phyloP scores from a whole-genome alignment of 208 protist genomes.

The Angomonas ambiguus region DNA sequence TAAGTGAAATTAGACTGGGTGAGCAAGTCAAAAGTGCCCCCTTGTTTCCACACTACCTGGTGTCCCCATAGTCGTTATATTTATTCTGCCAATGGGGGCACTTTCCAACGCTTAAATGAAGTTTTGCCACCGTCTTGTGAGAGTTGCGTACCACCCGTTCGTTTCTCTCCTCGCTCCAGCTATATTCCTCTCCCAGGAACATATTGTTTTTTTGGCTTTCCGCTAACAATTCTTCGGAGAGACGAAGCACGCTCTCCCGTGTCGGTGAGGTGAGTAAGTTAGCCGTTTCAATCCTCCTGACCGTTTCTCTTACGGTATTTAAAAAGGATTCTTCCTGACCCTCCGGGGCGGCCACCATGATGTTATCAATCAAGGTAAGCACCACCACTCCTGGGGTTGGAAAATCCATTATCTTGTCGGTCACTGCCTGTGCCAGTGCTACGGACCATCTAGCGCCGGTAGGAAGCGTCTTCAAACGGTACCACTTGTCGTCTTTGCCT shows the following conservation, averaged over 20 bases:
- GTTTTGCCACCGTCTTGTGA: slow-evolving; percentile 28
- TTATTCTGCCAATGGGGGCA: not conserved
- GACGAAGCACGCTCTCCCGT: slow-evolving; percentile 12
- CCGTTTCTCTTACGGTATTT: slow-evolving; percentile 8
- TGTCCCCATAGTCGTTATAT: not conserved
- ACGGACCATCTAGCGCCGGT: slow-evolving; percentile 29
- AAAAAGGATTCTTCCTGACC: slow-evolving; percentile 23
- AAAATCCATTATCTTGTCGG: slow-evolving; percentile 18
- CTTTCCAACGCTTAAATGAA: slow-evolving; percentile 13
- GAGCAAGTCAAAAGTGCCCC: not conserved
- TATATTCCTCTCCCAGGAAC: slow-evolving; percentile 30
- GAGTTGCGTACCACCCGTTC: slow-evolving; percentile 22
- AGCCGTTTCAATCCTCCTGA: slow-evolving; percentile 12
- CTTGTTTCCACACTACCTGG: not conserved
- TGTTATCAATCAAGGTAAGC: slow-evolving; percentile 26
- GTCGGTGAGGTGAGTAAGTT: slow-evolving; percentile 25
- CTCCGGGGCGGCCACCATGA: slow-evolving; percentile 22
- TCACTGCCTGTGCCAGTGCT: slow-evolving; percentile 18
- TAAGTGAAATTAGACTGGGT: not conserved
- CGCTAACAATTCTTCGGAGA: slow-evolving; percentile 15
- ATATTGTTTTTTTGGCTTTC: slow-evolving; percentile 8
- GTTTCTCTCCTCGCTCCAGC: slow-evolving; percentile 4
- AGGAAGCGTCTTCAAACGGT: slow-evolving; percentile 18
- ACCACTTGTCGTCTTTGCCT: not conserved
- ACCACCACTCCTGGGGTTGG: slow-evolving; percentile 12